Conservation (phyloP, 306 rosid species). For the Astragalus glycyphyllos region DNA sequence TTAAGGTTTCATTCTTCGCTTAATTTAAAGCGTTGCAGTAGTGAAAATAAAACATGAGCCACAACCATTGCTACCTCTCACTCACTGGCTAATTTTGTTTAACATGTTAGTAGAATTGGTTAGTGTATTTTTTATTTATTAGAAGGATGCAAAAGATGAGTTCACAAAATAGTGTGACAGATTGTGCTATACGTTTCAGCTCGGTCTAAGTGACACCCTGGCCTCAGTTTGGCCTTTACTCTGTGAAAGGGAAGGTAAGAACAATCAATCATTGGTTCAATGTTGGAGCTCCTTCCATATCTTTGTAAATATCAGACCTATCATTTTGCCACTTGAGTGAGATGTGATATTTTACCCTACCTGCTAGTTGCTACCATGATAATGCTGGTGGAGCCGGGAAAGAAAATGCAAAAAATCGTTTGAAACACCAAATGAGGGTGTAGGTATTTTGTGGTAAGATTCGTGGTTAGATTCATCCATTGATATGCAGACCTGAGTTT, state of each 20-base stretch:
- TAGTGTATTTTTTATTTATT: neutral
- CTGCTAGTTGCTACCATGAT: neutral
- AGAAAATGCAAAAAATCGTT: too few species aligned
- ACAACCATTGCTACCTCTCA: slow-evolving; percentile 31
- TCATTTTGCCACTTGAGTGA: neutral
- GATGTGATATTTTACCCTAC: neutral
- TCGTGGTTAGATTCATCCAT: too few species aligned
- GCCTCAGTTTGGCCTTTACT: neutral
- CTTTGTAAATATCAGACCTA: slow-evolving; percentile 30
- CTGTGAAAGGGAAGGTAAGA: slow-evolving; percentile 18
- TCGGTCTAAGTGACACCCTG: neutral
- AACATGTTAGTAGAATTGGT: slow-evolving; percentile 29
- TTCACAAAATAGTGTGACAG: neutral
- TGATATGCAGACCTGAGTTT: too few species aligned
- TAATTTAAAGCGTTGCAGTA: slow-evolving; percentile 45
- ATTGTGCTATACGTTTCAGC: neutral
- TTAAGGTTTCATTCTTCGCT: slow-evolving; percentile 94
- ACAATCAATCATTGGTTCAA: slow-evolving; percentile 7
- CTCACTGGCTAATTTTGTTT: slow-evolving; percentile 18
- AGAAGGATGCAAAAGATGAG: neutral
- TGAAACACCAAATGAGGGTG: too few species aligned
- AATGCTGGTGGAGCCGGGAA: too few species aligned
- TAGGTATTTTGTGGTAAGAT: too few species aligned
- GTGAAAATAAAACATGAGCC: slow-evolving; percentile 35
- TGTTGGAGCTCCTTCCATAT: slow-evolving; percentile 30